A percentile compares a stretch with the other conserved stretches of the same genome.
Evolutionary conservation across 768 basidiomycete species (phyloP).

Genomic region (Leccinum disarticulatum): DNA sequence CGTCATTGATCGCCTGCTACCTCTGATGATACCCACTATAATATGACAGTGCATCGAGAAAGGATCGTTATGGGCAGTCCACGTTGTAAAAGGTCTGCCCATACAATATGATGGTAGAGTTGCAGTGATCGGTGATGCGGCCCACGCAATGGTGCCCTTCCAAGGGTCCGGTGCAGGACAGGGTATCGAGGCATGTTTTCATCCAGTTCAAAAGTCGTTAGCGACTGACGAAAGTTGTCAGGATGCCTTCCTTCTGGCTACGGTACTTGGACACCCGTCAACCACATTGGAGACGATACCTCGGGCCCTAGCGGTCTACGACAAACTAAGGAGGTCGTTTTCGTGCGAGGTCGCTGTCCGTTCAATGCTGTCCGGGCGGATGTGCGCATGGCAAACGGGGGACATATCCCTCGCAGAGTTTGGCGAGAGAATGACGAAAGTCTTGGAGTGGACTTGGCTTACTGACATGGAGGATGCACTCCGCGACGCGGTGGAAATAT

Average conservation of each 20-base stretch:
- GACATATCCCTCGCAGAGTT: constrained; percentile 38
- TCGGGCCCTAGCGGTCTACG: constrained; percentile 46
- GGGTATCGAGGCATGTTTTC: constrained; percentile 38
- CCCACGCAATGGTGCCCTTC: constrained; percentile 43
- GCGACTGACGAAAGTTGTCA: constrained; percentile 9
- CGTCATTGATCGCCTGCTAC: neutral
- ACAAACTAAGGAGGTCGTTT: constrained; percentile 50
- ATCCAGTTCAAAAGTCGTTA: neutral
- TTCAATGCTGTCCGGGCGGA: constrained; percentile 21
- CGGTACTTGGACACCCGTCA: constrained; percentile 44
- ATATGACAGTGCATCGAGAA: constrained; percentile 48
- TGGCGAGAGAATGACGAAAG: constrained; percentile 42
- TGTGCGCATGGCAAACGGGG: constrained; percentile 15
- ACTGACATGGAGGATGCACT: constrained; percentile 22
- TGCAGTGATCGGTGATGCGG: constrained; percentile 45
- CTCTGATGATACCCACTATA: constrained; percentile 1
- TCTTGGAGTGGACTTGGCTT: constrained; percentile 56
- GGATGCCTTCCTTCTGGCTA: constrained; percentile 39
- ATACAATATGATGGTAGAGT: constrained; percentile 56
- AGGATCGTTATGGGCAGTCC: constrained; percentile 62
- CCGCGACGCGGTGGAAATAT: constrained; percentile 17
- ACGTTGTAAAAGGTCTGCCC: constrained; percentile 51
- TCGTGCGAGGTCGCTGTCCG: constrained; percentile 35
- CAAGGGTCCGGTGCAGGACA: constrained; percentile 46
- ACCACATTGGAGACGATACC: constrained; percentile 36